Evolutionary conservation across 768 basidiomycete species (phyloP), one percentile per base, ranked within the genome.

Genomic region (Leucosporidium yakuticum): DNA sequence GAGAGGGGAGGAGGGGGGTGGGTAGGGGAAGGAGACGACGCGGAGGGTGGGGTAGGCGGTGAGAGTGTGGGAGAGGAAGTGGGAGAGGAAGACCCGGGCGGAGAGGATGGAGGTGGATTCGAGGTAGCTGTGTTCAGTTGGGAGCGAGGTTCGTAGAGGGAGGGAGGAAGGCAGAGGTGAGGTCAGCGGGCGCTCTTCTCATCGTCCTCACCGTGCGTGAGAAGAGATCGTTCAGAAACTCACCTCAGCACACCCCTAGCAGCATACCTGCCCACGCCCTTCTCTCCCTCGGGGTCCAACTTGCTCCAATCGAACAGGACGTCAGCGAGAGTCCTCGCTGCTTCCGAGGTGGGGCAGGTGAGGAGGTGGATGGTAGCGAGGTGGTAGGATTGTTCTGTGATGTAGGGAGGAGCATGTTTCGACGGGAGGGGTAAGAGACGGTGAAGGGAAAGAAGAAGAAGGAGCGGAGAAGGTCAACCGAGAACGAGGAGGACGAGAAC

Each of bases 21-120:
- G 73, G 62, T 51, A 65, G 62, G 74, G 57, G 65, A 68, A 67
- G 57, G 80, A 61, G 39, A 69, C 67, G 57, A 76, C 65, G 79
- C 69, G 82, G 78, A 58, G 82, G 50, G 80, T 77, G 17, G 83
- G 81, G 63, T 83, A 77, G 23, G 82, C 78, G 25, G 82, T 76
- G 56, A 87, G 81, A 9, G 90, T 80, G 65, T 85, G 84, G 60
- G 87, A 82, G 58, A 87, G 82, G 77, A 89, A 91, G 59, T 87
- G 85, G n/a, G 83, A 81, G 77, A 95, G 87, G 82, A 97, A 96
- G n/a, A 88, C 85, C n/a, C 86, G 85, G 5, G 95, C 90, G 6
- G 90, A 90, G n/a, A 91, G 85, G 75, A 99, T 88, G 71, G 92
- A 92, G 21, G 91, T 90, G 62, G 91, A 90, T 69, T 76, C 74